Base-by-base conservation (phyloP, 129 eudicot species). In the Tagetes patula region DNA sequence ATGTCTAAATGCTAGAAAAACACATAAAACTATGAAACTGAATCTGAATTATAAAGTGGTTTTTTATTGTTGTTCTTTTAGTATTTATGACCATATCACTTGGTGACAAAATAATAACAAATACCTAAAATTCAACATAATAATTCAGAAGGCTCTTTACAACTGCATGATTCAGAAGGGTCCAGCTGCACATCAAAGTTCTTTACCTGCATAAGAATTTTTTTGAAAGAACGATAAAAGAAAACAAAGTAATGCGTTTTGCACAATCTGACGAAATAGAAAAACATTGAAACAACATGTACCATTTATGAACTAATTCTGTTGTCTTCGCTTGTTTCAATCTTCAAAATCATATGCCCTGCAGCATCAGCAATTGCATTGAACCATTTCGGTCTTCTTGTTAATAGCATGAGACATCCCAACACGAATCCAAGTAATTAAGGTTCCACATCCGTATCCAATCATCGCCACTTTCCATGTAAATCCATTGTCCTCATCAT, bases 391-490 rank as follows among this genome's bases (percentile, higher is more conserved):
- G 49, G 49, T 7, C 11, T 45, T 45, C 49, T 12, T 45, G 49
- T 8, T 45, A 66, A 42, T 46, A 81, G 33, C 58, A 75, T 70
- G 34, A 53, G 40, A 46, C 45, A 64, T 37, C 81, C 81, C 38
- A 69, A 34, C 8, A 60, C 55, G 2, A 72, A 34, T 60, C 82
- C 82, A 52, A 72, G 9, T n/a, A 52, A 72, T 6, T n/a, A 60
- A 0, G 11, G 65, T 61, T 9, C 86, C 80, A 31, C 65, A 49
- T 3, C 85, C 82, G 41, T 72, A 78, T 34, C 82, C 81, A 36
- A 69, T 0, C 55, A 52, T 3, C 42, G 52, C 71, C 11, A 13
- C 64, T 60, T 56, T 53, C 82, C 82, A 82, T 0, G 61, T 60
- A 61, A 82, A 43, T 3, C 75, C 84, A 50, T 34, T 46, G 30